A percentile compares a stretch with the other conserved stretches of the same genome.
phyloP scores from a whole-genome alignment of 2,329 filamentous ascomycete species.

The Metarhizium humberi region DNA sequence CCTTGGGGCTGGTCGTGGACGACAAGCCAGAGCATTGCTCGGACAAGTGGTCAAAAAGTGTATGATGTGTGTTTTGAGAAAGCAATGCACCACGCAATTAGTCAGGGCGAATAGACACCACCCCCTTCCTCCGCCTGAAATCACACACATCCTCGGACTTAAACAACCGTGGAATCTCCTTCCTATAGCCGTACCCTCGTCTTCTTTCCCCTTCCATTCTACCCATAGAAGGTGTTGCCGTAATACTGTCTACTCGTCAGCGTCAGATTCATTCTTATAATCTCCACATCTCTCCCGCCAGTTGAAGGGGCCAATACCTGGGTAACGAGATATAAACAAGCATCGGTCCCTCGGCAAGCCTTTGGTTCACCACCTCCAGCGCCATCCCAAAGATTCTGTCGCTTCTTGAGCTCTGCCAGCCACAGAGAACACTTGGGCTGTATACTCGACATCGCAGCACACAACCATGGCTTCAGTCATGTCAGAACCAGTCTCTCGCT shows the following conservation, averaged over 20 bases:
- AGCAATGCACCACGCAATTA: not conserved
- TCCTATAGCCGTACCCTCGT: not conserved
- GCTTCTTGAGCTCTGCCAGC: too few species aligned
- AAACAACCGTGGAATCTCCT: not conserved
- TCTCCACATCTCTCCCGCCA: not conserved
- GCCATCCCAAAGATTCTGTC: not conserved
- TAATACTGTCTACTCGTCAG: not conserved
- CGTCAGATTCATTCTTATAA: not conserved
- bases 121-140: not conserved
- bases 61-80: conserved; percentile 2
- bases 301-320: not conserved
- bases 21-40: not conserved
- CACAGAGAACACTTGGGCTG: too few species aligned
- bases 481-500: conserved; percentile 29
- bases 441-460: too few species aligned
- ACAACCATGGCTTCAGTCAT: conserved; percentile 10
- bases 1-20: not conserved
- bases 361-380: not conserved
- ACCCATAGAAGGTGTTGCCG: not conserved
- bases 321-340: not conserved
- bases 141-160: not conserved
- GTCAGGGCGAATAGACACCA: not conserved
- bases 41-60: not conserved
- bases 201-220: not conserved
- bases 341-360: not conserved